Evolutionary conservation across 768 basidiomycete genomes (phyloP), one percentile per base, ranked within the genome.

Genomic region (Lentinula boryana): DNA sequence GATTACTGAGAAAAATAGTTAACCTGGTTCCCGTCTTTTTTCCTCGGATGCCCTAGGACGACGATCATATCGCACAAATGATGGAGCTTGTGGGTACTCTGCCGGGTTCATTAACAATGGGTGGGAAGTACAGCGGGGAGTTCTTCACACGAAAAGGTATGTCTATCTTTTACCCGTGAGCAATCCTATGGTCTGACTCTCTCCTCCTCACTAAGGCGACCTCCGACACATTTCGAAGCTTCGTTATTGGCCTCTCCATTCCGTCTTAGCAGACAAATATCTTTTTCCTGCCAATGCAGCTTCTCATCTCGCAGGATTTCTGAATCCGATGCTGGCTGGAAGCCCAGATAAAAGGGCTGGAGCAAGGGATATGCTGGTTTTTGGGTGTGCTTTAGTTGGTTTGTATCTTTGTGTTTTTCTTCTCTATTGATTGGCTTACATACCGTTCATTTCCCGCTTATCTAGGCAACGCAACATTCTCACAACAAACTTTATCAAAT

Each of bases 11-110:
- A 6, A 21, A 55, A 13, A 50, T 16, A 16, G 3, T 50, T 23
- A 23, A 16, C 31, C 50, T 33, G 31, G 27, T 5, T 4, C 13
- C 36, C 36, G 49, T 15, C 27, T 13, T 51, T 33, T 5, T 33
- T 51, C 4, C 23, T 35, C 50, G 13, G 31, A 27, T 27, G 21
- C 12, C 54, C 15, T 56, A 56, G 72, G 93, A 96, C 73, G 94
- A 95, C 71, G 91, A 94, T 69, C 95, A 99, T 69, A 93, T 98
- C 62, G 96, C 97, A 3, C 97, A 99, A 76, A 93, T 98, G 64
- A 93, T 98, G 72, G 96, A 99, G 75, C 81, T 98, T 10, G 79
- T 98, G 69, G 96, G 95, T 48, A 93, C 97, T 65, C 82, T 96
- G 44, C 93, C 94, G 1, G 86, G 86, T 68, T 78, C 78, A 52